These are phyloP conservation scores for Magnolia kwangsiensis DNA, from an alignment of 164 flowering plant genomes.

Conservation along the genomic window DNA sequence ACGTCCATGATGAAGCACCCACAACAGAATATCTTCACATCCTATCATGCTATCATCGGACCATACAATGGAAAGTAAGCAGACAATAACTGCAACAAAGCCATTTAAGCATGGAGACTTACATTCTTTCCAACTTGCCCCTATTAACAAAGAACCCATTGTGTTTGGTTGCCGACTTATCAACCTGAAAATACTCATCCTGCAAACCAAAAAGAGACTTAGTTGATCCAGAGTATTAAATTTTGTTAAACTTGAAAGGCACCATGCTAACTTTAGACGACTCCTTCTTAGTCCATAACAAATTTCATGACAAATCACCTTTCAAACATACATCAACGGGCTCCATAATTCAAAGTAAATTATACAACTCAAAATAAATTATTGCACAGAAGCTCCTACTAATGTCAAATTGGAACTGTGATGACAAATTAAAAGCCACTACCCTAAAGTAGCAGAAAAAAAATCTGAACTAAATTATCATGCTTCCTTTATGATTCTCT, in stretches of 20 bases:
- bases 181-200: slow-evolving; percentile 99
- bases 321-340: too few relatives aligned
- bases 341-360: background rate
- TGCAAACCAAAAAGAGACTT: slow-evolving; percentile 30
- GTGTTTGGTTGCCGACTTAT: slow-evolving; percentile 78
- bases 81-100: background rate
- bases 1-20: background rate
- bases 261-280: too few relatives aligned
- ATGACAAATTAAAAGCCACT: too few relatives aligned
- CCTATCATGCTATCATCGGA: background rate
- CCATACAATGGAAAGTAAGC: background rate
- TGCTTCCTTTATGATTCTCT: too few relatives aligned
- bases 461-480: background rate
- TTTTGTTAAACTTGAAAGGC: background rate
- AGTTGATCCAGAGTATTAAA: background rate
- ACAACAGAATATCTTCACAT: background rate
- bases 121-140: slow-evolving; percentile 86
- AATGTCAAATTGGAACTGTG: too few relatives aligned
- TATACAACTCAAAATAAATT: background rate
- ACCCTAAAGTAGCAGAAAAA: too few relatives aligned
- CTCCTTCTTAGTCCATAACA: background rate
- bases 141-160: slow-evolving; percentile 94
- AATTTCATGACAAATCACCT: background rate
- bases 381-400: too few relatives aligned
- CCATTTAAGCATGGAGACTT: slow-evolving; percentile 25